Percentiles rank a stretch among this genome's conserved stretches.
phyloP scores from a whole-genome alignment of 2,329 filamentous ascomycete species.

The Colletotrichum tropicicola region DNA sequence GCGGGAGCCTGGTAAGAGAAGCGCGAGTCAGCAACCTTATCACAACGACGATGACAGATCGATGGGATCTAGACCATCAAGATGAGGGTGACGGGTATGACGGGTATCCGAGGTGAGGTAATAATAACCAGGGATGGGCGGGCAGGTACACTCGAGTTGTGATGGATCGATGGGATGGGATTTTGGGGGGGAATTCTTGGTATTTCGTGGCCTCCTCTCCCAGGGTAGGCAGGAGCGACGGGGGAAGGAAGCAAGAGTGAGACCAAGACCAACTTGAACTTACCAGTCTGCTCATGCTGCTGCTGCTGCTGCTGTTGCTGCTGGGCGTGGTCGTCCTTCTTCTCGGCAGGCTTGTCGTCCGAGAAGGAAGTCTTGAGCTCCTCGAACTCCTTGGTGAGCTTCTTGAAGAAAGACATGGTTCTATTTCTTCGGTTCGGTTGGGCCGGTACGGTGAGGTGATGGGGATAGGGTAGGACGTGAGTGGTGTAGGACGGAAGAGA shows the following conservation, averaged over 20 bases:
- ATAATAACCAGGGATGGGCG: not conserved
- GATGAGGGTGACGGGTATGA: not conserved
- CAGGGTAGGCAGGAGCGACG: not conserved
- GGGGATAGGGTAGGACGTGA: conserved; percentile 5
- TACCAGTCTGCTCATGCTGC: conserved; percentile 33
- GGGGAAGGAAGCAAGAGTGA: not conserved
- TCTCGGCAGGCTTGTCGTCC: conserved; percentile 43
- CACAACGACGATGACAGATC: conserved; percentile 15
- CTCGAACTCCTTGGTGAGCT: conserved; percentile 53
- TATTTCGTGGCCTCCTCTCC: not conserved
- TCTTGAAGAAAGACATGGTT: conserved; percentile 55
- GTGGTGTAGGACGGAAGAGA: conserved; percentile 25
- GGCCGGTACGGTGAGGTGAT: conserved; percentile 9
- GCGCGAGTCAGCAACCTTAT: conserved; percentile 28
- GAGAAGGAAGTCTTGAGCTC: conserved; percentile 53
- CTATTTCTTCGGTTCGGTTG: conserved; percentile 14
- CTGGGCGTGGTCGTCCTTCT: conserved; percentile 33
- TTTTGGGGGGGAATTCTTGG: not conserved
- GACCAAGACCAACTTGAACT: not conserved
- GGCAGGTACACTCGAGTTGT: not conserved
- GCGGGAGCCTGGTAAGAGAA: conserved; percentile 21
- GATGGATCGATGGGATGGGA: not conserved
- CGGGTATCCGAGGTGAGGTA: not conserved
- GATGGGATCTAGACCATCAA: not conserved
- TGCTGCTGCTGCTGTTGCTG: conserved; percentile 31